Percentiles rank a stretch among this genome's conserved stretches.
Evolutionary conservation across 257 asterid species (phyloP).

Genomic region (Nemophila menziesii): DNA sequence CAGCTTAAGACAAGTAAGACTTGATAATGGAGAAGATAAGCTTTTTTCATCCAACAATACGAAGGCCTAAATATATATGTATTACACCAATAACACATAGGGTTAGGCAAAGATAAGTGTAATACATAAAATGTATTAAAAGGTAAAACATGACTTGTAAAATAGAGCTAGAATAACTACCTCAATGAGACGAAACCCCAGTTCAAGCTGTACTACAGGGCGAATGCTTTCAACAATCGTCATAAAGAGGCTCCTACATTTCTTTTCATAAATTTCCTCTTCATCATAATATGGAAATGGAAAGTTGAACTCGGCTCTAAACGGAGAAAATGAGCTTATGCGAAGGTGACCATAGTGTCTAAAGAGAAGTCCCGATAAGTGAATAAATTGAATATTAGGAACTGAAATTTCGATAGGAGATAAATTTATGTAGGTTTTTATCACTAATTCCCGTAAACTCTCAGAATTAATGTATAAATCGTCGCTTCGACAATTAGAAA

Average conservation of each 20-base stretch:
- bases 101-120: no score
- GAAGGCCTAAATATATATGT: no score
- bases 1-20: no score
- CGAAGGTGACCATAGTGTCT: not conserved
- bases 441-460: not conserved
- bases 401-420: conserved; percentile 10
- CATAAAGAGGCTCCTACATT: not conserved
- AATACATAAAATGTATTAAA: no score
- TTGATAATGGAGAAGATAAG: no score
- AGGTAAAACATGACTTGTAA: no score
- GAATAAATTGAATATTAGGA: conserved; percentile 3
- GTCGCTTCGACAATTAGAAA: not conserved
- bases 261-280: no score
- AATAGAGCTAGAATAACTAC: no score
- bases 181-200: no score
- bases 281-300: no score
- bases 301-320: not conserved
- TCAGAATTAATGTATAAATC: not conserved
- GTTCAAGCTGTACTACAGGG: not conserved
- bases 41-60: no score
- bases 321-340: conserved; percentile 7
- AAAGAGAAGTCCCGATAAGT: not conserved
- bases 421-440: not conserved
- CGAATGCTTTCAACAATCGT: not conserved
- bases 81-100: no score